Base-by-base conservation (phyloP, 2,329 filamentous ascomycete genomes). In the Chrysoporthe deuterocubensis region DNA sequence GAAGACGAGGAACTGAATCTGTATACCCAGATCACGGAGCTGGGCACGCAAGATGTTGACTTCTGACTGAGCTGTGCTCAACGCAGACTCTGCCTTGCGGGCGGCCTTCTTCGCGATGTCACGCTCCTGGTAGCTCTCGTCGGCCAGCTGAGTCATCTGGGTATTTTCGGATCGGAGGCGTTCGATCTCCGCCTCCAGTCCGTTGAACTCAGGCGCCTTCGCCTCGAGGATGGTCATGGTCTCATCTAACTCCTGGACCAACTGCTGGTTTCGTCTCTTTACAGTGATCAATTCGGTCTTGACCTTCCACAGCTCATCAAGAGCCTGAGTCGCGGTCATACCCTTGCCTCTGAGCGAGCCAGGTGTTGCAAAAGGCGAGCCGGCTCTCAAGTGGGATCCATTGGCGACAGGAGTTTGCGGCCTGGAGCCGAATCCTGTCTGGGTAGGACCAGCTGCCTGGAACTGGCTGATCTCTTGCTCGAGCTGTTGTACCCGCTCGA, bases 1-100 rank as follows among this genome's bases (percentile, higher is more conserved):
- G 78, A 96, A 92, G 4, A 97, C 85, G 6, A 99, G 86, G 75
- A 97, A 90, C 77, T 97, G 96, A 71, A 97, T 88, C 78, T 99
- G 94, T 0, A 92, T 90, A 74, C 94, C 94, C 26, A 97, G 85
- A 77, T 98, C 96, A 44, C 95, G 91, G 9, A 98, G 84, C 76
- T 97, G 94, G 71, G 94, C 92, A 63, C 91, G 91, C 34, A 97
- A 83, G 50, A 97, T 92, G 69, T 92, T 90, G 43, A 87, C 85
- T 79, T 98, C 94, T 1, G 87, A 84, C 70, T 89, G 85, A 0
- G 85, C 82, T 0, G 83, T 87, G 34, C 83, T 85, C 66, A 94
- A 85, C 67, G 92, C 87, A n/a, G 87, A 87, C 76, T 96, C 90
- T 64, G 90, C 91, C 79, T 92, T 95, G 71, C 94, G 88, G 13